phyloP scores from a whole-genome alignment of 495 filamentous ascomycete genomes.

The Xylaria grammica region DNA sequence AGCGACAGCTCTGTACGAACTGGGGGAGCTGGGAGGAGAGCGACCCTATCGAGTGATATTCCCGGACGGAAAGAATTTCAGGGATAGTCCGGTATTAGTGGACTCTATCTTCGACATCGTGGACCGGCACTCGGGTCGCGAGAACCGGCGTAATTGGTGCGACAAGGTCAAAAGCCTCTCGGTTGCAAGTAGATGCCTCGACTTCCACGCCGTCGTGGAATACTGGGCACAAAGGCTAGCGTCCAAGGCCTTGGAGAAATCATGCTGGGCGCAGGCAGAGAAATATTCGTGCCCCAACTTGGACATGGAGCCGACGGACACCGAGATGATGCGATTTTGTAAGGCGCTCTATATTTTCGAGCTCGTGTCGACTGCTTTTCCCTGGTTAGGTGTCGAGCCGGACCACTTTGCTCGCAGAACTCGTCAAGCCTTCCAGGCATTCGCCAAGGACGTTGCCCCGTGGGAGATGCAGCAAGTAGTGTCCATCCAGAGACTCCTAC shows the following conservation, averaged over 20 bases:
- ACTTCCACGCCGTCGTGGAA: not conserved
- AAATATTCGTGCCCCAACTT: not conserved
- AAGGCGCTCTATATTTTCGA: not conserved
- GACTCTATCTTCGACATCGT: not conserved
- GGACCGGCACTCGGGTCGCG: not conserved
- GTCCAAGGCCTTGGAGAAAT: not conserved
- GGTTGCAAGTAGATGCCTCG: not conserved
- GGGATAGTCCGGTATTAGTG: not conserved
- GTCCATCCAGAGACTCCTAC: not conserved
- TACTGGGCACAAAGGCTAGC: not conserved
- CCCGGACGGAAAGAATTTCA: not conserved
- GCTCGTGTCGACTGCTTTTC: not conserved
- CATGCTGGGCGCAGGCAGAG: not conserved
- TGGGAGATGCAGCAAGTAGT: constrained; percentile 3
- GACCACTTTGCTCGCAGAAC: not conserved
- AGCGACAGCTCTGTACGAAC: not conserved
- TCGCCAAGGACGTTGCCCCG: too few relatives aligned
- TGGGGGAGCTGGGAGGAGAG: not conserved
- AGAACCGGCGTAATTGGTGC: not conserved
- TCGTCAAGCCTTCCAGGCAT: too few relatives aligned
- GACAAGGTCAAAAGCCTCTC: not conserved
- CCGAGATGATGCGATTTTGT: not conserved
- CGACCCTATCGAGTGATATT: not conserved
- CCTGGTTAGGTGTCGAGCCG: not conserved
- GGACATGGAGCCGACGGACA: not conserved